Percentiles rank a stretch among this genome's conserved stretches.
Evolutionary conservation across 2,329 filamentous ascomycete species (phyloP).

Genomic region (Trichophyton equinum): DNA sequence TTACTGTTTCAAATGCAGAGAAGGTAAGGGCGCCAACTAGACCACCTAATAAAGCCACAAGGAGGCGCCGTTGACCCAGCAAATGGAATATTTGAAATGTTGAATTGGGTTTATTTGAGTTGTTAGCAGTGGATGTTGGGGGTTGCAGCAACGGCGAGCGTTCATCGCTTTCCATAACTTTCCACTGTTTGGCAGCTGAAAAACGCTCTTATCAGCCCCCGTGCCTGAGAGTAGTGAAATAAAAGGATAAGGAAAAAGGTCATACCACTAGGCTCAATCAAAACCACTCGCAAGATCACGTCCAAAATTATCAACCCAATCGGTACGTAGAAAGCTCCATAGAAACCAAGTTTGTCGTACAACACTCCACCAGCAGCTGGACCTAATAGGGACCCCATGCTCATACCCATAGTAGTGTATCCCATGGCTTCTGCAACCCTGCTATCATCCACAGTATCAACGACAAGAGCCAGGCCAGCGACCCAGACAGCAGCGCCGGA

Average conservation of each 20-base stretch:
- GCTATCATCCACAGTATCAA: slow-evolving; percentile 45
- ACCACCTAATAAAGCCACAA: background rate
- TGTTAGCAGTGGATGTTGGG: background rate
- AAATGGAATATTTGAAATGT: background rate
- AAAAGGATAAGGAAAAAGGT: background rate
- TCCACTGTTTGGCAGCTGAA: background rate
- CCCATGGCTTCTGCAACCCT: slow-evolving; percentile 52
- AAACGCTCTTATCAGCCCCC: background rate
- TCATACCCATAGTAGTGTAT: slow-evolving; percentile 44
- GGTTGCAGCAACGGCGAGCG: background rate
- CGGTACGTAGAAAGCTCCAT: slow-evolving; percentile 46
- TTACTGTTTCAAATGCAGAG: background rate
- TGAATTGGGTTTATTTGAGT: background rate
- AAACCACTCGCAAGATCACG: slow-evolving; percentile 45
- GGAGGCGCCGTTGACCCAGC: background rate
- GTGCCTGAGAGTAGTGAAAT: background rate
- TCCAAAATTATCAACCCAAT: slow-evolving; percentile 45
- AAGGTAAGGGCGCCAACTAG: background rate
- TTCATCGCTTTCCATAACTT: background rate
- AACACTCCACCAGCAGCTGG: slow-evolving; percentile 49
- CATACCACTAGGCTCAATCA: slow-evolving; percentile 26
- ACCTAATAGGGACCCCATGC: slow-evolving; percentile 43
- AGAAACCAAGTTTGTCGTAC: slow-evolving; percentile 46
- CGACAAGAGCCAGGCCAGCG: slow-evolving; percentile 44
- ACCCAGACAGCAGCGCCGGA: slow-evolving; percentile 49